Conservation (phyloP, 2,329 filamentous ascomycete species). For the Didymella pinodella region DNA sequence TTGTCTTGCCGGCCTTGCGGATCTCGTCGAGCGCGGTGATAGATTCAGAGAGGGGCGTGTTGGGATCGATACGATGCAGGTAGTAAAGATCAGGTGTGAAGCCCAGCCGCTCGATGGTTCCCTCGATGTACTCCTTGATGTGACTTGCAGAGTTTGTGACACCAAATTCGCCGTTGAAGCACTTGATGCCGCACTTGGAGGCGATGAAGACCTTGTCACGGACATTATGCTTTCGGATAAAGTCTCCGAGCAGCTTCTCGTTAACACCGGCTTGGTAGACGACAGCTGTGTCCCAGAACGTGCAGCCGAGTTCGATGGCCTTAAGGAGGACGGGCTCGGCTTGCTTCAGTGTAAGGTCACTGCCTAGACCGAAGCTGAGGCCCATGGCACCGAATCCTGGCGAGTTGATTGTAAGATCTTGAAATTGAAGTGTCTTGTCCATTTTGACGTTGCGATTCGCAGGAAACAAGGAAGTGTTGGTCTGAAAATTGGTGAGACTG, state of each 20-base stretch:
- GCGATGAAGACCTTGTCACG: conserved; percentile 39
- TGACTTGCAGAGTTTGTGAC: conserved; percentile 52
- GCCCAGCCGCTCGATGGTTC: conserved; percentile 50
- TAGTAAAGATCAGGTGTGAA: conserved; percentile 53
- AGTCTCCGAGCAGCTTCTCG: conserved; percentile 41
- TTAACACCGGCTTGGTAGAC: conserved; percentile 35
- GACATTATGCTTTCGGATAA: conserved; percentile 38
- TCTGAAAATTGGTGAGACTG: not conserved
- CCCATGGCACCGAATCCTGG: conserved; percentile 67
- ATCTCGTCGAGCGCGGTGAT: conserved; percentile 55
- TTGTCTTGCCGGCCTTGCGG: conserved; percentile 56
- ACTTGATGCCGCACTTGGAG: conserved; percentile 43
- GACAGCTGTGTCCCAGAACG: conserved; percentile 60
- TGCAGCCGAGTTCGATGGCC: conserved; percentile 59
- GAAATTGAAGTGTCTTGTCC: conserved; percentile 34
- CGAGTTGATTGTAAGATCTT: conserved; percentile 52
- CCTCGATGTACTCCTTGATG: conserved; percentile 49
- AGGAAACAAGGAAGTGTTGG: not conserved
- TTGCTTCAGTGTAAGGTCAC: conserved; percentile 52
- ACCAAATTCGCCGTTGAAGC: conserved; percentile 46
- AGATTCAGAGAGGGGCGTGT: conserved; percentile 52
- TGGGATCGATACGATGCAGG: conserved; percentile 52
- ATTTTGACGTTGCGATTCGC: conserved; percentile 16
- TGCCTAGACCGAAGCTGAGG: conserved; percentile 56
- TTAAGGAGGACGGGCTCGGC: conserved; percentile 60